These are phyloP conservation scores for Lyophyllum semitale DNA, from an alignment of 768 basidiomycete genomes.

Conservation along the genomic window DNA sequence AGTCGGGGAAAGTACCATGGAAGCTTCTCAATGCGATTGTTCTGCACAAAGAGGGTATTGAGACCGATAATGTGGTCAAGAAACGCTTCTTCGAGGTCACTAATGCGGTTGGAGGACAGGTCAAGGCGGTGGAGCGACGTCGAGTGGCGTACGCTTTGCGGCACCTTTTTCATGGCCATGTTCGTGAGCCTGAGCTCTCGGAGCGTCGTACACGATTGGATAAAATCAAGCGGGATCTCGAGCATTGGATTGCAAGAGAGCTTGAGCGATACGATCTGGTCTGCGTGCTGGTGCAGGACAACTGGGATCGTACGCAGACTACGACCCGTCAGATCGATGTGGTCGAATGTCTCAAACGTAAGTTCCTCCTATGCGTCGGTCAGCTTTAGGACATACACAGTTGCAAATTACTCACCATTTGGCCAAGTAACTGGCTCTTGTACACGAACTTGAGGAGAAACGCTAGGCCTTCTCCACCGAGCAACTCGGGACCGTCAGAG, in stretches of 20 bases:
- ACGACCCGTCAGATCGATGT: slow-evolving; percentile 79
- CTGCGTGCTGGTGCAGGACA: slow-evolving; percentile 79
- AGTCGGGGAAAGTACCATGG: slow-evolving; percentile 85
- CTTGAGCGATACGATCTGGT: slow-evolving; percentile 80
- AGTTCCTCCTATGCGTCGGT: slow-evolving; percentile 60
- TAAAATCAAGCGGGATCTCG: slow-evolving; percentile 95
- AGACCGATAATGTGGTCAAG: slow-evolving; percentile 78
- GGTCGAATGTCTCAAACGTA: slow-evolving; percentile 68
- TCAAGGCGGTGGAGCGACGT: slow-evolving; percentile 77
- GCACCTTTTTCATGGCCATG: slow-evolving; percentile 95
- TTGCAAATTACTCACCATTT: slow-evolving; percentile 47
- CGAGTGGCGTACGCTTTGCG: slow-evolving; percentile 78
- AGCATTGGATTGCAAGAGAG: slow-evolving; percentile 94
- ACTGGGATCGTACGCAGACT: slow-evolving; percentile 89
- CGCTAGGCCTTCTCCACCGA: slow-evolving; percentile 76
- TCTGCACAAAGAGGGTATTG: slow-evolving; percentile 72
- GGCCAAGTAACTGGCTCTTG: slow-evolving; percentile 71
- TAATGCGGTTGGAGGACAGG: slow-evolving; percentile 89
- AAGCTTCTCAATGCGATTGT: slow-evolving; percentile 87
- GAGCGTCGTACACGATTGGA: slow-evolving; percentile 82
- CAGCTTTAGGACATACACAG: not conserved
- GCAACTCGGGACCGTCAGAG: slow-evolving; percentile 74
- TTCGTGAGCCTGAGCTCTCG: slow-evolving; percentile 85
- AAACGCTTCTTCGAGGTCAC: slow-evolving; percentile 83
- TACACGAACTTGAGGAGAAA: slow-evolving; percentile 91